Percentiles rank a stretch among this genome's conserved stretches.
These are phyloP conservation scores for Paraphaeosphaeria minitans DNA, from an alignment of 2,329 filamentous ascomycete species.

Conservation along the genomic window DNA sequence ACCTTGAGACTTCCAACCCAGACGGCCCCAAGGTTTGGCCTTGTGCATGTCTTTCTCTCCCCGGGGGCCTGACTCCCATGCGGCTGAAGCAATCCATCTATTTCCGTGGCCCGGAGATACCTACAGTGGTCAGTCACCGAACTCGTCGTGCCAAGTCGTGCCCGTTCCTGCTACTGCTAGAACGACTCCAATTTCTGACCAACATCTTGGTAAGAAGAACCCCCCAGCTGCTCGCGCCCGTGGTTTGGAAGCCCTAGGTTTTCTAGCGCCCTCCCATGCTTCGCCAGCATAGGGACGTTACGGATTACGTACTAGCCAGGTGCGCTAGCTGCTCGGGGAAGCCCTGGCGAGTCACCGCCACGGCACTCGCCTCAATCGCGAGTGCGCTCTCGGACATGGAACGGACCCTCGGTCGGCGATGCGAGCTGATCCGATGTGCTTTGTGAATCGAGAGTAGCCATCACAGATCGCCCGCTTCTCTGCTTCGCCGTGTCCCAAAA, in stretches of 20 bases:
- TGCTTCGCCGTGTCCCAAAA: background rate
- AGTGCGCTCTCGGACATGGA: conserved; percentile 1
- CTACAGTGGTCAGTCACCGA: background rate
- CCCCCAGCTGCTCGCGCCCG: background rate
- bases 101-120: background rate
- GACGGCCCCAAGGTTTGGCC: background rate
- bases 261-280: conserved; percentile 5
- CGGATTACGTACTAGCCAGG: conserved; percentile 7
- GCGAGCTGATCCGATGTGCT: background rate
- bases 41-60: background rate
- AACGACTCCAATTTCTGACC: conserved; percentile 3
- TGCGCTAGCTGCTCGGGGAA: background rate
- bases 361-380: conserved; percentile 7
- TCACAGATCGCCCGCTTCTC: background rate
- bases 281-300: background rate
- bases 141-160: background rate
- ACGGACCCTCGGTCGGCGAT: background rate
- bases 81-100: background rate
- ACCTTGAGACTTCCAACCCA: background rate
- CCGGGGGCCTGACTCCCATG: background rate
- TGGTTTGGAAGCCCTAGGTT: conserved; percentile 9
- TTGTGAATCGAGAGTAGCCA: background rate
- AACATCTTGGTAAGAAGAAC: background rate
- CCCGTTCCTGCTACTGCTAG: background rate
- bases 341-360: conserved; percentile 6